Percentiles rank a stretch among this genome's conserved stretches.
Evolutionary conservation across 345 rosid genomes (phyloP).

Genomic region (Draba incana): DNA sequence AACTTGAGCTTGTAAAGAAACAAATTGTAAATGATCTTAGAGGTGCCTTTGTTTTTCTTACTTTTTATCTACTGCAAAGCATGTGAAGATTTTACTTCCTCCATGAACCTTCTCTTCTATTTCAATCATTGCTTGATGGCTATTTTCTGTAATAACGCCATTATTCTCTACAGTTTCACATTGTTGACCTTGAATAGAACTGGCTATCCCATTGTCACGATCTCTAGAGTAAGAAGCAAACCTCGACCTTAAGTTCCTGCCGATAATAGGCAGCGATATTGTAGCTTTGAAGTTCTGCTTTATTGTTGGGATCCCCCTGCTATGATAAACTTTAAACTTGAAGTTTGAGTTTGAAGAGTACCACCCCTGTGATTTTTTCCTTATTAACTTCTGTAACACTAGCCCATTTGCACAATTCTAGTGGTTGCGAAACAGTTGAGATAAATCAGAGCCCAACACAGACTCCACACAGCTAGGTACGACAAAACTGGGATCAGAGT

Average conservation of each 20-base stretch:
- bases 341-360: constrained; percentile 41
- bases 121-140: constrained; percentile 27
- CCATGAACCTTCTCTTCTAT: constrained; percentile 26
- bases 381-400: constrained; percentile 57
- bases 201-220: constrained; percentile 24
- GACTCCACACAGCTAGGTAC: constrained; percentile 91
- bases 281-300: constrained; percentile 87
- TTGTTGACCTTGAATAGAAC: constrained; percentile 32
- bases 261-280: constrained; percentile 76
- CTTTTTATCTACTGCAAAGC: no score
- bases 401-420: constrained; percentile 72
- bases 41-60: no score
- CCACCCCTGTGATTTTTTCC: constrained; percentile 39
- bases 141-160: constrained; percentile 19
- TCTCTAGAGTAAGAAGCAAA: constrained; percentile 68
- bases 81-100: background rate
- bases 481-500: constrained; percentile 71
- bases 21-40: no score
- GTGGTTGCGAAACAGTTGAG: constrained; percentile 59
- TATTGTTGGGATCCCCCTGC: constrained; percentile 96
- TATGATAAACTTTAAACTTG: constrained; percentile 68
- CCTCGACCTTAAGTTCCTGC: constrained; percentile 73
- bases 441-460: constrained; percentile 92
- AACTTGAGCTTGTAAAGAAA: no score
- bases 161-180: constrained; percentile 22